Conservation (phyloP, 305 asterid species). For the Fraxinus velutina region DNA sequence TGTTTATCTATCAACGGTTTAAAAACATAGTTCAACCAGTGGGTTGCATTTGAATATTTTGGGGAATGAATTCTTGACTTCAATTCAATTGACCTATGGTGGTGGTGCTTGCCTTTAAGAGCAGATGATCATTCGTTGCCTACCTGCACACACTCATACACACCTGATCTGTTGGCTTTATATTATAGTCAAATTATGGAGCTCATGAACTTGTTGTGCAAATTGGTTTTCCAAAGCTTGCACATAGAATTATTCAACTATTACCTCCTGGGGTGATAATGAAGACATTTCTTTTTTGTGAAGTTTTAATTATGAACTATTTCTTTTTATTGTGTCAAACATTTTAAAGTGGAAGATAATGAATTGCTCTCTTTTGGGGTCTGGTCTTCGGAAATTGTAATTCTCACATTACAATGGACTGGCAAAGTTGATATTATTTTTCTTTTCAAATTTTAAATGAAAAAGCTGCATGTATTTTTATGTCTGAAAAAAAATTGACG, state of each 20-base stretch:
- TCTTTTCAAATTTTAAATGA: neutral
- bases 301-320: neutral
- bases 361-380: neutral
- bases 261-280: neutral
- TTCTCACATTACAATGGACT: neutral
- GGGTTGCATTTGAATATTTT: neutral
- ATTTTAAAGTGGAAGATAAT: neutral
- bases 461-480: neutral
- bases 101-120: neutral
- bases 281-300: neutral
- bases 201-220: neutral
- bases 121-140: neutral
- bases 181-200: neutral
- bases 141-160: neutral
- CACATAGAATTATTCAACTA: neutral
- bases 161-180: neutral
- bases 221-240: neutral
- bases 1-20: neutral
- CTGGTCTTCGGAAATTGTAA: neutral
- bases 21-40: neutral
- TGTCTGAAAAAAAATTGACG: neutral
- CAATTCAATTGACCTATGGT: neutral
- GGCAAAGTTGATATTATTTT: neutral
- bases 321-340: neutral
- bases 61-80: neutral